A percentile compares a stretch with the other conserved stretches of the same genome.
These are phyloP conservation scores for Aureobasidium sp. DNA, from an alignment of 2,329 filamentous ascomycete species.

Conservation along the genomic window DNA sequence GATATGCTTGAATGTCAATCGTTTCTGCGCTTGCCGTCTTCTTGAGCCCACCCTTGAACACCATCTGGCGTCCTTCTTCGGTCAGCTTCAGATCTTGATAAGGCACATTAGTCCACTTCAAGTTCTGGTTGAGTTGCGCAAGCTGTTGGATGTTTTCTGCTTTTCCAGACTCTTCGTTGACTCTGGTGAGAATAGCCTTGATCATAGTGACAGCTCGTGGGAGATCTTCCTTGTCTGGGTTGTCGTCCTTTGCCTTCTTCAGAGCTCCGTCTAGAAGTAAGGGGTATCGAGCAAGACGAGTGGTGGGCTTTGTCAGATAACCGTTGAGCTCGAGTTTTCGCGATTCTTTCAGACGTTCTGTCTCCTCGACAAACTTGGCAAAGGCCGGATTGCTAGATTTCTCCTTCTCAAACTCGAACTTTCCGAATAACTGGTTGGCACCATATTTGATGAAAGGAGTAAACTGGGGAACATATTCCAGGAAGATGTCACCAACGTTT, in stretches of 20 bases:
- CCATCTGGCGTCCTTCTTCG: constrained; percentile 82
- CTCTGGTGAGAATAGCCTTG: constrained; percentile 73
- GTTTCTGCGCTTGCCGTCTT: constrained; percentile 77
- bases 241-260: constrained; percentile 84
- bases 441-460: constrained; percentile 95
- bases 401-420: constrained; percentile 97
- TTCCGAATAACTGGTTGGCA: constrained; percentile 89
- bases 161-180: constrained; percentile 93
- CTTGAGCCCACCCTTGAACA: constrained; percentile 91
- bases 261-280: constrained; percentile 82
- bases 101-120: constrained; percentile 84
- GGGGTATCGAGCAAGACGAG: constrained; percentile 86
- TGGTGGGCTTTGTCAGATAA: constrained; percentile 95
- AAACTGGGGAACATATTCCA: constrained; percentile 85
- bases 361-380: constrained; percentile 88
- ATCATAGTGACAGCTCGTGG: constrained; percentile 83
- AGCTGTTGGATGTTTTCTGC: constrained; percentile 97
- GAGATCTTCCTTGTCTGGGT: constrained; percentile 82
- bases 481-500: constrained; percentile 87
- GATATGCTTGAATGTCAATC: constrained; percentile 81
- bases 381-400: constrained; percentile 78
- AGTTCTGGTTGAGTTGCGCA: constrained; percentile 79
- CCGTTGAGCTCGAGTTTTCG: constrained; percentile 94
- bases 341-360: constrained; percentile 90
- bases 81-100: constrained; percentile 90